phyloP scores from a whole-genome alignment of 2,329 filamentous ascomycete species.

The Cadophora sp. region DNA sequence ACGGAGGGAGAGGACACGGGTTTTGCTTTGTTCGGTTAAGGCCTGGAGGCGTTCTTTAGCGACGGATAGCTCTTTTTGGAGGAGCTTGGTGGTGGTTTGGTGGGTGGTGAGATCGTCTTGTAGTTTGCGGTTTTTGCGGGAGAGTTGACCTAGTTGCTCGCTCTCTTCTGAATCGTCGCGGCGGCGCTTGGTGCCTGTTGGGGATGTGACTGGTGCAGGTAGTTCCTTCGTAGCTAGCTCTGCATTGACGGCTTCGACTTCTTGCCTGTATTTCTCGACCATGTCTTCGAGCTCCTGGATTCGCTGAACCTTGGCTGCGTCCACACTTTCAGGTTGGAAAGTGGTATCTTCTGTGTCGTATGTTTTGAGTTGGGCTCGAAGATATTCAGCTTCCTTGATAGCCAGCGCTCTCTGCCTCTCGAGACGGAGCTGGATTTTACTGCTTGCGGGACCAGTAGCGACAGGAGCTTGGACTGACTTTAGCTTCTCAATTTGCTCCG shows the following conservation, averaged over 20 bases:
- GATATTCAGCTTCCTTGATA: slow-evolving; percentile 90
- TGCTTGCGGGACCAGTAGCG: slow-evolving; percentile 59
- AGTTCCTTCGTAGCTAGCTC: slow-evolving; percentile 74
- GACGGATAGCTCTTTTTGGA: slow-evolving; percentile 79
- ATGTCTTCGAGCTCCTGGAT: slow-evolving; percentile 85
- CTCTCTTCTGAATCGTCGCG: slow-evolving; percentile 62
- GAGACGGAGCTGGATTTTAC: slow-evolving; percentile 75
- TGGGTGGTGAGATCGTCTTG: slow-evolving; percentile 77
- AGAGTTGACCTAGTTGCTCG: slow-evolving; percentile 79
- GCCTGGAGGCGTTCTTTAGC: slow-evolving; percentile 74
- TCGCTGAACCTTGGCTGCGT: slow-evolving; percentile 75
- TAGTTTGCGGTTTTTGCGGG: slow-evolving; percentile 85
- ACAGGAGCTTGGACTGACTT: slow-evolving; percentile 54
- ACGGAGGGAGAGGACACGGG: slow-evolving; percentile 83
- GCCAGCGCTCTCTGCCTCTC: slow-evolving; percentile 87
- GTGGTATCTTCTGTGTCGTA: slow-evolving; percentile 89
- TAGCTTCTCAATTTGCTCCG: slow-evolving; percentile 73
- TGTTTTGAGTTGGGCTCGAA: slow-evolving; percentile 88
- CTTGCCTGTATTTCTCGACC: slow-evolving; percentile 83
- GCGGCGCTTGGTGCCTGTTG: slow-evolving; percentile 68
- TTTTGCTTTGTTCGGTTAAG: slow-evolving; percentile 72
- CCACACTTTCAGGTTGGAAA: slow-evolving; percentile 80
- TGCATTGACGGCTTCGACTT: slow-evolving; percentile 75
- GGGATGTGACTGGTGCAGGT: slow-evolving; percentile 45
- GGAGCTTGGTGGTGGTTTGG: slow-evolving; percentile 72